Evolutionary conservation across 257 asterid genomes (phyloP).

Genomic region (Euphrasia confusa): DNA sequence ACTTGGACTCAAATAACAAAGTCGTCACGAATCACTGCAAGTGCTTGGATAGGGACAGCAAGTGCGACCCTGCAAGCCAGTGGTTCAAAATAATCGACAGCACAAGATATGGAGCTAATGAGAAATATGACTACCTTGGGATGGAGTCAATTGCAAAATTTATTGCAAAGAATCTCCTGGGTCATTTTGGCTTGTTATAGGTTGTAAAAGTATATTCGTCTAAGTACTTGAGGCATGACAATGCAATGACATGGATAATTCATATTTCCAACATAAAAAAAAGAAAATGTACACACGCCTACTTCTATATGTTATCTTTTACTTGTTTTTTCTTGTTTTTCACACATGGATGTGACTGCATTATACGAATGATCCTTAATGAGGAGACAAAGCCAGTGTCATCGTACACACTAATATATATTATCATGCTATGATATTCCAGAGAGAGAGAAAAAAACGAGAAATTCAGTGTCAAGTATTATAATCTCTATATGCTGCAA

Average conservation of each 20-base stretch:
- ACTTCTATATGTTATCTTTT: neutral
- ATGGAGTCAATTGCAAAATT: slow-evolving; percentile 30
- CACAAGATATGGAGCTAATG: slow-evolving; percentile 43
- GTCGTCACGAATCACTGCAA: slow-evolving; percentile 67
- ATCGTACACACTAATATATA: neutral
- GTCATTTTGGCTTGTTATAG: slow-evolving; percentile 24
- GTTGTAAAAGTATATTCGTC: neutral
- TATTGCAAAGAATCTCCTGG: slow-evolving; percentile 36
- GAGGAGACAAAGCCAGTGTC: neutral
- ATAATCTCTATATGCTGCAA: slow-evolving; percentile 20
- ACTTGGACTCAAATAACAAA: slow-evolving; percentile 50
- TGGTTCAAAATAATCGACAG: slow-evolving; percentile 91
- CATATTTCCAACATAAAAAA: neutral
- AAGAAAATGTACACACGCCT: neutral
- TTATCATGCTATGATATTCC: slow-evolving; percentile 16
- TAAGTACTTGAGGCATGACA: slow-evolving; percentile 12
- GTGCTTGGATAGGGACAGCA: slow-evolving; percentile 53
- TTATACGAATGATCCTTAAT: neutral
- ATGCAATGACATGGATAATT: neutral
- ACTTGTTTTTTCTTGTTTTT: neutral
- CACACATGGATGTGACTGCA: neutral
- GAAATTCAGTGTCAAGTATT: neutral
- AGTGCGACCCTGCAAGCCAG: slow-evolving; percentile 87
- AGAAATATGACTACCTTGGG: slow-evolving; percentile 19
- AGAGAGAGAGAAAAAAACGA: neutral